phyloP scores from a whole-genome alignment of 495 filamentous ascomycete species.

The Sporormia fimetaria region DNA sequence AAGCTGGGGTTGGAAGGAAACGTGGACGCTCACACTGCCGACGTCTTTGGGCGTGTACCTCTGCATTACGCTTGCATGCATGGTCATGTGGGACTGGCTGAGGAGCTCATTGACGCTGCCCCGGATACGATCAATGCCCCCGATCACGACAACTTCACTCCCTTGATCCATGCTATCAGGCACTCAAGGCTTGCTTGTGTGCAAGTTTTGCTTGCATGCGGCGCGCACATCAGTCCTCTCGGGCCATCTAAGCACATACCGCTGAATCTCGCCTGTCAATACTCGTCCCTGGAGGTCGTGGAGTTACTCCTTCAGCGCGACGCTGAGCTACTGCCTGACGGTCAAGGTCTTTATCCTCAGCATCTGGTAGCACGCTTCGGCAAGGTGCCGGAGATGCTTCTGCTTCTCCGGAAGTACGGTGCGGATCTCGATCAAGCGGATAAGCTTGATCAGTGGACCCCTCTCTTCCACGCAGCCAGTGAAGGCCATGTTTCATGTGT shows the following conservation, averaged over 20 bases:
- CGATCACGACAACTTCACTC: slow-evolving; percentile 96
- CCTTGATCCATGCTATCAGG: slow-evolving; percentile 87
- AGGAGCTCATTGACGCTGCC: slow-evolving; percentile 49
- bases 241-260: slow-evolving; percentile 86
- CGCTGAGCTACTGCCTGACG: slow-evolving; percentile 73
- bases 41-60: slow-evolving; percentile 89
- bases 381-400: slow-evolving; percentile 61
- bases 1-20: slow-evolving; percentile 54
- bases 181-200: slow-evolving; percentile 71
- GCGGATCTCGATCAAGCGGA: slow-evolving; percentile 89
- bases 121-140: slow-evolving; percentile 65
- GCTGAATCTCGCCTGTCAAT: slow-evolving; percentile 85
- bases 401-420: slow-evolving; percentile 71
- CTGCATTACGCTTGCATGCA: slow-evolving; percentile 96
- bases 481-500: slow-evolving; percentile 89
- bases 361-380: slow-evolving; percentile 91
- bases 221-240: slow-evolving; percentile 68
- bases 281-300: slow-evolving; percentile 73
- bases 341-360: slow-evolving; percentile 94
- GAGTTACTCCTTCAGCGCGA: slow-evolving; percentile 68
- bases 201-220: slow-evolving; percentile 54
- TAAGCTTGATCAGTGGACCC: slow-evolving; percentile 95
- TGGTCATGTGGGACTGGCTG: slow-evolving; percentile 75
- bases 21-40: slow-evolving; percentile 65
- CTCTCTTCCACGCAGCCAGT: slow-evolving; percentile 89